Percentiles rank a stretch among this genome's conserved stretches.
Conservation (phyloP, 1,139 yeast species). For the Magnusiomyces paraingens region DNA sequence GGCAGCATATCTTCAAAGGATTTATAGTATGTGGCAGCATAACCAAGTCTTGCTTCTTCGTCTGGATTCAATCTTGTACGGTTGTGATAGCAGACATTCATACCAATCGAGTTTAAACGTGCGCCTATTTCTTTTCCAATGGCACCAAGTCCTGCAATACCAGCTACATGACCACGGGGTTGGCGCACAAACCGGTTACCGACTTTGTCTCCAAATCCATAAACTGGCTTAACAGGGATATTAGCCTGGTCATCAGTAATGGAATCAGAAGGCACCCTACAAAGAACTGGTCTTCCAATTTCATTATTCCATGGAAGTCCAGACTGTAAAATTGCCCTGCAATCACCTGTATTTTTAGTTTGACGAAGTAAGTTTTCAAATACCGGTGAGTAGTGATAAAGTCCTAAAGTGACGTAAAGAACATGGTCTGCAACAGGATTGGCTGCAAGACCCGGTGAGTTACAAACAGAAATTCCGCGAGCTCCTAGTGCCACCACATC, state of each 20-base stretch:
- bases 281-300: constrained; percentile 34
- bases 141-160: constrained; percentile 72
- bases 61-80: constrained; percentile 42
- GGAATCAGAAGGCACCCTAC: constrained; percentile 12
- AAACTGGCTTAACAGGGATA: constrained; percentile 17
- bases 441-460: constrained; percentile 48
- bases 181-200: constrained; percentile 43
- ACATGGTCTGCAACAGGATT: constrained; percentile 78
- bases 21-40: constrained; percentile 41
- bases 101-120: constrained; percentile 53
- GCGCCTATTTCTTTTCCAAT: constrained; percentile 64
- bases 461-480: constrained; percentile 50
- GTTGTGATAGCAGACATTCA: constrained; percentile 61
- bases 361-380: constrained; percentile 42
- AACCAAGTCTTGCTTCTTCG: constrained; percentile 31
- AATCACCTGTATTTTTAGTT: constrained; percentile 38
- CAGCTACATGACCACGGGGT: constrained; percentile 50
- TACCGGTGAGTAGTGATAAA: constrained; percentile 54
- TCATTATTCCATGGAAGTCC: constrained; percentile 18
- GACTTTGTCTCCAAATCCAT: constrained; percentile 37
- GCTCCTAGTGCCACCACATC: constrained; percentile 42
- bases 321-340: constrained; percentile 15
- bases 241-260: not conserved
- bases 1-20: constrained; percentile 37
- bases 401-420: constrained; percentile 49